phyloP scores from a whole-genome alignment of 2,329 filamentous ascomycete genomes.

The Arthrobotrys iridis region DNA sequence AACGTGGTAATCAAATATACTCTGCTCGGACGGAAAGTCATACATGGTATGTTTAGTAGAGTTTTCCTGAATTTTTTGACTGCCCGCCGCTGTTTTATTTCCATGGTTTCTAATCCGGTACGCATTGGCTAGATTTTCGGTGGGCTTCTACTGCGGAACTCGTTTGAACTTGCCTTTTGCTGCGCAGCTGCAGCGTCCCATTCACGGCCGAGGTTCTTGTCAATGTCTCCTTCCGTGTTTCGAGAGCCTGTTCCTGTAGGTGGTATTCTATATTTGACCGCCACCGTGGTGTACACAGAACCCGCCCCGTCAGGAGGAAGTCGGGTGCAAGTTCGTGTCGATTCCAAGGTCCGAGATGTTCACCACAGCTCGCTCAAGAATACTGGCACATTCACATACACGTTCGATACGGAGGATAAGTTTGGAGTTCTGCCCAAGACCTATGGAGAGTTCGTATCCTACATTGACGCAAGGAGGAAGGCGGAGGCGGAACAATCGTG shows the following conservation, averaged over 20 bases:
- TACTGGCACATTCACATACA: slow-evolving; percentile 81
- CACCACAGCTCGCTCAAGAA: slow-evolving; percentile 74
- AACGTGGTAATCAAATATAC: not conserved
- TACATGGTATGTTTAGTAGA: slow-evolving; percentile 39
- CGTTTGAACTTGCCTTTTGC: slow-evolving; percentile 80
- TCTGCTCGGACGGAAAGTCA: slow-evolving; percentile 19
- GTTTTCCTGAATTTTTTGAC: not conserved
- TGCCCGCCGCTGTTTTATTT: not conserved
- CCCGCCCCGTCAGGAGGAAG: slow-evolving; percentile 66
- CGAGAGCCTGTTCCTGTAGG: slow-evolving; percentile 79
- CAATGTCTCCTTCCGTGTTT: slow-evolving; percentile 77
- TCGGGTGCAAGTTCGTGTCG: slow-evolving; percentile 75
- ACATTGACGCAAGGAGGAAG: slow-evolving; percentile 63
- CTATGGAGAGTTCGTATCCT: slow-evolving; percentile 64
- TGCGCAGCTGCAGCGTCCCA: slow-evolving; percentile 77
- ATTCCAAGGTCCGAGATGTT: slow-evolving; percentile 76
- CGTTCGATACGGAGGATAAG: slow-evolving; percentile 73
- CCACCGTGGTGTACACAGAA: slow-evolving; percentile 77
- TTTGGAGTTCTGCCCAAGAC: slow-evolving; percentile 72
- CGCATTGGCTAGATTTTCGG: slow-evolving; percentile 80
- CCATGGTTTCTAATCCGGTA: not conserved
- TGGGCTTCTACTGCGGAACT: slow-evolving; percentile 77
- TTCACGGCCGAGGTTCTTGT: slow-evolving; percentile 75
- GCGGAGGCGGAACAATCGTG: slow-evolving; percentile 55
- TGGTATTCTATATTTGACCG: slow-evolving; percentile 77